Evolutionary conservation across 2,329 filamentous ascomycete species (phyloP), one percentile per base, ranked within the genome.

Genomic region (Pestalotiopsis fici): DNA sequence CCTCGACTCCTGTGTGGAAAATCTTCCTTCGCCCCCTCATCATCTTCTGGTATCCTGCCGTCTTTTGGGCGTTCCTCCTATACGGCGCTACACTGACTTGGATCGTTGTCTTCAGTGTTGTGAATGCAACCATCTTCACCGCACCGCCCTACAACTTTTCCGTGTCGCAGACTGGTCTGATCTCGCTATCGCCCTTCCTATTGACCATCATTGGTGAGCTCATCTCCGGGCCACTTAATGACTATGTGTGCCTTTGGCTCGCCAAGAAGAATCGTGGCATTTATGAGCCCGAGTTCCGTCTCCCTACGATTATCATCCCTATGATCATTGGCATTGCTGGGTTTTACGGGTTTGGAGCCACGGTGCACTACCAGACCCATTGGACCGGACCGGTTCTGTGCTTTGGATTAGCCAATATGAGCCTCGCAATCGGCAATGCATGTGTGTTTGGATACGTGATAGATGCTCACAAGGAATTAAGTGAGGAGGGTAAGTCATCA

Each of bases 251-350:
- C 66, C 68, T 85, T 23, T 83, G 77, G 74, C 79, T 85, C 66
- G 81, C 84, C 3, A 82, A 80, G 72, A 81, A 78, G 68, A 87
- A 86, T 72, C 77, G 76, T 23, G 85, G 85, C n/a, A 76, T 86
- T 60, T 87, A 86, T 73, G 85, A 87, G 71, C 85, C 85, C 4
- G 85, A 87, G 71, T 87, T 86, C 70, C 80, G 85, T 37, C 65
- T 75, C 39, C 79, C 79, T 13, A 77, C 83, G 1, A 79, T 84
- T 68, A 66, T 79, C 28, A 74, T 83, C 5, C 79, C 82, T 1
- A 74, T 79, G 18, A 64, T 85, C 13, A 70, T 83, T 18, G 82
- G 81, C 1, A 74, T 78, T 3, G 81, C 77, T 6, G 83, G 83
- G 9, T 85, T 84, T 74, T 85, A 80, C 67, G 83, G 83, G 25